A percentile compares a stretch with the other conserved stretches of the same genome.
These are phyloP conservation scores for Biscogniauxia marginata DNA, from an alignment of 2,329 filamentous ascomycete genomes.

Conservation along the genomic window DNA sequence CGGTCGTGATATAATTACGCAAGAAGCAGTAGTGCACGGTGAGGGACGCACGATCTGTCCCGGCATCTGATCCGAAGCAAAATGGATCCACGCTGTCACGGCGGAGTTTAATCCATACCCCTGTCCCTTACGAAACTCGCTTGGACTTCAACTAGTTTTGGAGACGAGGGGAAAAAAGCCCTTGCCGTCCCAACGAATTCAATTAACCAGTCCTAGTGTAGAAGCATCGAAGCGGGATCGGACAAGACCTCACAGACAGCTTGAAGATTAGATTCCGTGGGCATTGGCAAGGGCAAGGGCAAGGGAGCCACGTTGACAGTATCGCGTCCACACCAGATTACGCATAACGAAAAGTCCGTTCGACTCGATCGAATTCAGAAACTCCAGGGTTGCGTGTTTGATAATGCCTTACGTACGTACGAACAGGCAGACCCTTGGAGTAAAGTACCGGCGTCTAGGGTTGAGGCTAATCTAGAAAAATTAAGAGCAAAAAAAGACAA, in stretches of 20 bases:
- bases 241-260: slow-evolving; percentile 1
- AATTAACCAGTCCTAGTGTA: slow-evolving; percentile 1
- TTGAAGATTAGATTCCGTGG: background rate
- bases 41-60: background rate
- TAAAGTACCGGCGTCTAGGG: background rate
- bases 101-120: slow-evolving; percentile 4
- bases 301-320: background rate
- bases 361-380: slow-evolving; percentile 11
- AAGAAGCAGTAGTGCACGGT: background rate
- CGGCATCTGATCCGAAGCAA: background rate
- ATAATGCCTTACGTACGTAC: slow-evolving; percentile 5
- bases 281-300: background rate
- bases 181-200: slow-evolving; percentile 12
- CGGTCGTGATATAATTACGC: background rate
- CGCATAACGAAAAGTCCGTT: slow-evolving; percentile 14
- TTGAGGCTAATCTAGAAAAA: background rate
- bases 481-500: too few species aligned
- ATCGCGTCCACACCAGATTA: background rate
- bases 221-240: slow-evolving; percentile 5
- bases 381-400: slow-evolving; percentile 15
- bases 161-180: background rate
- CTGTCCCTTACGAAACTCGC: slow-evolving; percentile 24
- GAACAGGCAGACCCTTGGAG: background rate
- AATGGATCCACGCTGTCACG: slow-evolving; percentile 10
- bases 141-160: slow-evolving; percentile 23